Base-by-base conservation (phyloP, 139 green algal species). In the Nannochloris sp. region DNA sequence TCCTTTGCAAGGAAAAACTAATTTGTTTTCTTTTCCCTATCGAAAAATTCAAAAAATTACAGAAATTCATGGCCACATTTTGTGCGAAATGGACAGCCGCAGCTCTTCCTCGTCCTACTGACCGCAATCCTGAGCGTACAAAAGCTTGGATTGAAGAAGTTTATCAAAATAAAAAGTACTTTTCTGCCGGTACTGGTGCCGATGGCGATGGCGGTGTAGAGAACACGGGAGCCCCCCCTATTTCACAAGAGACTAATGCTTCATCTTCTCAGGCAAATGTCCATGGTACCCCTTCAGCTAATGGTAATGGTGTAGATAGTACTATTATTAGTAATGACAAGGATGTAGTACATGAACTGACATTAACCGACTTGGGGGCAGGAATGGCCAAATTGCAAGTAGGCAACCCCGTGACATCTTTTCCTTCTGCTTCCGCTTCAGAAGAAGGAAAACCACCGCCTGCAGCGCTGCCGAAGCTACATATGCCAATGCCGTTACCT, bases 81-180 rank as follows among this genome's bases (percentile, higher is more conserved):
- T 48, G 27, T 44, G 47, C 70, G 45, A 83, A 76, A 51, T 84
- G 75, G 78, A 61, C 23, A 15, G 32, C 69, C 2, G 32, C 23
- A 8, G 56, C 67, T 30, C 34, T 80, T 33, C 58, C 64, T 32
- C 72, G 62, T 31, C 78, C 78, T 6, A 47, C 59, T 27, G 71
- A 83, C 31, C 68, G 76, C n/a, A 68, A 54, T 3, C 25, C 53
- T 6, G 53, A 24, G 9, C 71, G 69, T 29, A 62, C 80, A 5
- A 36, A 66, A 12, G 60, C 72, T 30, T 85, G 73, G 69, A 85
- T 85, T 23, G 59, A 76, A 32, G 25, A 32, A 24, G 76, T 83
- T 2, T 83, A 73, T 42, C 33, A 70, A 15, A 53, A 71, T 34
- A 79, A 77, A 42, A 65, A 67, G 14, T 83, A 74, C 14, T 65